These are phyloP conservation scores for Fagopyrum esculentum DNA, from an alignment of 148 eudicot species.

Conservation along the genomic window DNA sequence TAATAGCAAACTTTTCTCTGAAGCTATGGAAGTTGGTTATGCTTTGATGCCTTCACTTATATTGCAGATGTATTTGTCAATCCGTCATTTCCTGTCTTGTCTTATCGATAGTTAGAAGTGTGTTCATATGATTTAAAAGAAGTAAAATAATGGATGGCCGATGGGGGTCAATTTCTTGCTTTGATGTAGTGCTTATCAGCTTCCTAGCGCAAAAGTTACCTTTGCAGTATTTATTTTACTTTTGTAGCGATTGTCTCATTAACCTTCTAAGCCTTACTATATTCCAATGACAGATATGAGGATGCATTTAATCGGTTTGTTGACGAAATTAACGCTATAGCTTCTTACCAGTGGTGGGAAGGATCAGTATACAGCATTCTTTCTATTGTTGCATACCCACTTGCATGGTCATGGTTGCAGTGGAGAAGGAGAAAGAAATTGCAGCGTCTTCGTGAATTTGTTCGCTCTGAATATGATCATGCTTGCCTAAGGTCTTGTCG, in stretches of 20 bases:
- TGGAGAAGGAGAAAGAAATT: conserved; percentile 82
- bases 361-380: conserved; percentile 81
- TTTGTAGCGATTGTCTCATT: background rate
- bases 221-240: background rate
- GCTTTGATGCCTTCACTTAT: background rate
- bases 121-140: background rate
- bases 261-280: background rate
- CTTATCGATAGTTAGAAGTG: background rate
- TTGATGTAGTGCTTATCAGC: background rate
- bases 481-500: conserved; percentile 98
- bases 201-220: background rate
- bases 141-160: background rate
- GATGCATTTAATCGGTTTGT: conserved; percentile 94
- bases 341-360: conserved; percentile 99
- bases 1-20: background rate
- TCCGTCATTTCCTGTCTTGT: background rate
- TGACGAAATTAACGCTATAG: conserved; percentile 79
- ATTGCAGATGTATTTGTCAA: background rate
- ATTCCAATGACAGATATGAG: conserved; percentile 49
- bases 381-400: conserved; percentile 67
- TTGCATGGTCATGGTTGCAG: conserved; percentile 98
- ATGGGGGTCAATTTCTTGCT: background rate
- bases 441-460: conserved; percentile 83
- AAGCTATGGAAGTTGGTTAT: background rate
- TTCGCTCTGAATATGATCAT: conserved; percentile 99